Conservation (phyloP, 2,329 filamentous ascomycete species). For the Tolypocladium tropicale region DNA sequence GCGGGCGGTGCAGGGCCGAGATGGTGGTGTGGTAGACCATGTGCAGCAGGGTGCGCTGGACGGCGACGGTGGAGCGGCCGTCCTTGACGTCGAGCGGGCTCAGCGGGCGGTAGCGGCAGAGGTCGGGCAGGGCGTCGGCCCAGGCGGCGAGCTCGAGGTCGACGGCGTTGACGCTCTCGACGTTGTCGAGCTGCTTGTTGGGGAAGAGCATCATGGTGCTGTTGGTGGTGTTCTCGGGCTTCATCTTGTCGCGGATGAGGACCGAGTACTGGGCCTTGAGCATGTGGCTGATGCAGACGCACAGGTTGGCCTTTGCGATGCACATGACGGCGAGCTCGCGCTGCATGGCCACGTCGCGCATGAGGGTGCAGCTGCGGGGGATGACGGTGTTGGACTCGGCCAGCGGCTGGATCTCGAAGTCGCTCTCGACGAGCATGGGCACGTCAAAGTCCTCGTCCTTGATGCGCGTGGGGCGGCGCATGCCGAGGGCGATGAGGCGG, state of each 20-base stretch:
- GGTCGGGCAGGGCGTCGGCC: conserved; percentile 59
- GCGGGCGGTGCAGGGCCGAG: conserved; percentile 82
- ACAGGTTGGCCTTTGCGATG: conserved; percentile 83
- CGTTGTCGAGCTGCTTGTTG: conserved; percentile 76
- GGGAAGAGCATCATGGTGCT: conserved; percentile 84
- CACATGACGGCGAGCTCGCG: conserved; percentile 76
- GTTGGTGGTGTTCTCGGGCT: conserved; percentile 64
- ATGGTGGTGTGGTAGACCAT: conserved; percentile 92
- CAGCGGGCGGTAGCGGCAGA: conserved; percentile 56
- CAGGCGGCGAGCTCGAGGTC: conserved; percentile 72
- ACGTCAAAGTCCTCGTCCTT: conserved; percentile 92
- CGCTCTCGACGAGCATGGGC: conserved; percentile 72
- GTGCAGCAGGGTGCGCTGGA: conserved; percentile 79
- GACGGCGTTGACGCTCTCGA: conserved; percentile 67
- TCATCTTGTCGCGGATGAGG: conserved; percentile 71
- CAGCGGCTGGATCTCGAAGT: conserved; percentile 70
- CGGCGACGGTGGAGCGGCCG: conserved; percentile 46
- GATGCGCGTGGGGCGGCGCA: conserved; percentile 85
- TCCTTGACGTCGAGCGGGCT: conserved; percentile 45
- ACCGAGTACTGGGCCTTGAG: conserved; percentile 89
- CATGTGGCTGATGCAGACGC: conserved; percentile 80
- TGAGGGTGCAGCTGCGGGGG: conserved; percentile 56
- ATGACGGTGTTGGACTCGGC: conserved; percentile 59
- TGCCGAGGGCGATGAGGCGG: conserved; percentile 81
- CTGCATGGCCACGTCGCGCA: conserved; percentile 64